Base-by-base conservation (phyloP, 148 eudicot genomes). In the Spergularia marina region DNA sequence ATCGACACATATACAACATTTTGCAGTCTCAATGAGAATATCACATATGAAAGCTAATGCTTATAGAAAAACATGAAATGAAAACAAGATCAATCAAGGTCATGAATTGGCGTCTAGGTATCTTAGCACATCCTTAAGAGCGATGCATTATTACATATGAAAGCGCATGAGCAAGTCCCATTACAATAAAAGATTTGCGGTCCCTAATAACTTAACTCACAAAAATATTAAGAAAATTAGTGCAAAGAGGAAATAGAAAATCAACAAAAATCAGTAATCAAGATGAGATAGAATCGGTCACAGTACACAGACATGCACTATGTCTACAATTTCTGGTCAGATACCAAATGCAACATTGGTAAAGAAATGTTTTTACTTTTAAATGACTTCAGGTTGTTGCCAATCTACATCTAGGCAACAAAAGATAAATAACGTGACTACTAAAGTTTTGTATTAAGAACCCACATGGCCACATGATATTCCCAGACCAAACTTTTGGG, bases 371-470 rank as follows among this genome's bases (percentile, higher is more conserved):
- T 67, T 10, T 20, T 12, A 20, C 25, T 67, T 67, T 54, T 44
- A 23, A 61, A 61, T 15, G 14, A 17, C 25, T 67, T 20, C 21
- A 44, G 70, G 23, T n/a, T 16, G 18, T 39, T 18, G 20, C 14
- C 68, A 34, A 10, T 39, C 68, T 64, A 64, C 39, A 15, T 12
- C 62, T 65, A 18, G 66, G 66, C 66, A 30, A 64, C 68, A 36
- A 18, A 64, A 64, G 40, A 61, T 39, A 20, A 64, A 64, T 64
- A 62, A 39, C 18, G 40, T 15, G 39, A 16, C 16, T 7, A 7
- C 68, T 4, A 49, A 13, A 16, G 60, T 56, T 56, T 17, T 9
- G 4, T 18, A 65, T 7, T 8, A 41, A 39, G 13, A 39, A 20
- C 52, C 16, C 18, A 63, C 1, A 12, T 36, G 67, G n/a, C 47